Evolutionary conservation across 371 early-diverging fungal genomes (phyloP).

Genomic region (Circinella umbellata): DNA sequence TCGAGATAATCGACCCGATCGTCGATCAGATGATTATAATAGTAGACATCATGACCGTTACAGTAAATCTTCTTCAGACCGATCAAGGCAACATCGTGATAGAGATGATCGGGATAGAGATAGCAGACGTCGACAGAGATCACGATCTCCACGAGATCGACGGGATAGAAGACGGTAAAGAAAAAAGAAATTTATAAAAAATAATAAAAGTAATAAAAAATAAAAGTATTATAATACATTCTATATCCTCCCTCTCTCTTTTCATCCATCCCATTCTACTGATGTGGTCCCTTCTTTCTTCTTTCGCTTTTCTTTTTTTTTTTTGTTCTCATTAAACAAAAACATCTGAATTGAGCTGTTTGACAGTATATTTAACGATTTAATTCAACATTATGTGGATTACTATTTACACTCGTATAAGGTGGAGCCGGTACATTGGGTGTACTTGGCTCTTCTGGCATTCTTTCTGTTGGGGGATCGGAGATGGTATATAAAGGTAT

Average conservation of each 20-base stretch:
- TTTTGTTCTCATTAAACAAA: too few species aligned
- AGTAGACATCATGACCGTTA: too few species aligned
- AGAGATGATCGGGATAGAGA: background rate
- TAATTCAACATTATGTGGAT: background rate
- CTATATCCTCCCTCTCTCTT: too few species aligned
- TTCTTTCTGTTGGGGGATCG: background rate
- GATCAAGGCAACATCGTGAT: background rate
- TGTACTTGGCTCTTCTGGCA: background rate
- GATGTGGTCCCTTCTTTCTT: too few species aligned
- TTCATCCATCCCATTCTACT: too few species aligned
- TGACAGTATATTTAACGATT: background rate
- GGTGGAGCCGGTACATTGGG: constrained; percentile 1
- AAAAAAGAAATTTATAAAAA: background rate
- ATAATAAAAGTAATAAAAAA: background rate
- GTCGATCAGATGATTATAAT: constrained; percentile 7
- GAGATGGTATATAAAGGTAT: constrained; percentile 2
- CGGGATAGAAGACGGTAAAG: constrained; percentile 14
- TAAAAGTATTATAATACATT: background rate
- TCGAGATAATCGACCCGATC: constrained; percentile 6
- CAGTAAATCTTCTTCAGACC: background rate
- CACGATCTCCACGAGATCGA: constrained; percentile 16
- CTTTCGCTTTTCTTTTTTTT: too few species aligned
- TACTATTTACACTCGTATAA: background rate
- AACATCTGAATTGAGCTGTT: too few species aligned
- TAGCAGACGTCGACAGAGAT: constrained; percentile 9